Evolutionary conservation across 169 alveolate genomes (phyloP).

Genomic region (Plasmodium gonderi): DNA sequence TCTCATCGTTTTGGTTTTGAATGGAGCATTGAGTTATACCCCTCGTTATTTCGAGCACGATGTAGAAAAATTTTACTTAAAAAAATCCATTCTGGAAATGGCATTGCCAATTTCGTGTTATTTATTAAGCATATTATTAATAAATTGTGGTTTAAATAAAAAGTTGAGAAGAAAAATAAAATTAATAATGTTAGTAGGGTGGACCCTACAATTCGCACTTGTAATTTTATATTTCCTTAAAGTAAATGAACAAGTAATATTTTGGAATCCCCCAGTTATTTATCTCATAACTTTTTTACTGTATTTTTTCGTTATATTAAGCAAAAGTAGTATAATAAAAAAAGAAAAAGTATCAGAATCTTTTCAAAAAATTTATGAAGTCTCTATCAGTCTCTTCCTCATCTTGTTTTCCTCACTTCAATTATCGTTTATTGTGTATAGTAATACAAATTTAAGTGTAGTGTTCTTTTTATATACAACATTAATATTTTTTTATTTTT

Average conservation of each 20-base stretch:
- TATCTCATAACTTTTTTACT: constrained; percentile 17
- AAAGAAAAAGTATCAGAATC: background rate
- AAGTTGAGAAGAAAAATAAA: constrained; percentile 8
- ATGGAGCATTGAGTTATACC: background rate
- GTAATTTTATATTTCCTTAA: constrained; percentile 27
- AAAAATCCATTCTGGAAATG: constrained; percentile 1
- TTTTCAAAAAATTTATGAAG: constrained; percentile 24
- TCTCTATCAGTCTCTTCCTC: constrained; percentile 18
- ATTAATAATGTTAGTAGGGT: background rate
- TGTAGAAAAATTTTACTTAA: constrained; percentile 23
- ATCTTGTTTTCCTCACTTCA: constrained; percentile 17
- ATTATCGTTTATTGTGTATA: constrained; percentile 44
- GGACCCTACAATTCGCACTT: constrained; percentile 42
- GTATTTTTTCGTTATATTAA: constrained; percentile 7
- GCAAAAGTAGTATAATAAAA: constrained; percentile 23
- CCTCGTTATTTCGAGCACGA: constrained; percentile 28
- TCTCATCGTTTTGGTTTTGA: background rate
- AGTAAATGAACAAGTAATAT: background rate
- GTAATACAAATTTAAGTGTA: constrained; percentile 64
- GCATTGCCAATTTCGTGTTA: constrained; percentile 13
- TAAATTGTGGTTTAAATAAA: constrained; percentile 25
- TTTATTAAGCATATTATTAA: constrained; percentile 17
- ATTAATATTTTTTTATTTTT: constrained; percentile 17
- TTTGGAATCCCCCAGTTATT: constrained; percentile 27
- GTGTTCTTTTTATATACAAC: constrained; percentile 19